These are phyloP conservation scores for Asterophora lycoperdoides DNA, from an alignment of 768 basidiomycete species.

Conservation along the genomic window DNA sequence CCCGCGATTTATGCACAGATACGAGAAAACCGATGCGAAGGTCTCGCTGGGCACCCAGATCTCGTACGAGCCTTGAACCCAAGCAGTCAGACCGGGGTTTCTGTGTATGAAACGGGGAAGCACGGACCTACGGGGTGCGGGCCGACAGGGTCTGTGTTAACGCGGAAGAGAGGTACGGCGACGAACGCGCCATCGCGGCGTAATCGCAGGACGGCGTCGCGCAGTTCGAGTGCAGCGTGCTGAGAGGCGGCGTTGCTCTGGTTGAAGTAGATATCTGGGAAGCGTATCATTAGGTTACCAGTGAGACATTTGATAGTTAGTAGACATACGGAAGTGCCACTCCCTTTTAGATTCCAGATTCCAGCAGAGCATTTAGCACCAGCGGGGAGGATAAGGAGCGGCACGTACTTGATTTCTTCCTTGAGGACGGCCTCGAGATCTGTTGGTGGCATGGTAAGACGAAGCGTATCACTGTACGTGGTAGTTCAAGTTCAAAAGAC, in stretches of 20 bases:
- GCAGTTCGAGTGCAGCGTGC: conserved; percentile 59
- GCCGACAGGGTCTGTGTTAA: conserved; percentile 65
- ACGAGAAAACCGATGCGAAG: conserved; percentile 73
- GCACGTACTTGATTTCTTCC: conserved; percentile 55
- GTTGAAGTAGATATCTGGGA: conserved; percentile 73
- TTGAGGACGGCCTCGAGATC: conserved; percentile 57
- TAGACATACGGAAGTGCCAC: conserved; percentile 71
- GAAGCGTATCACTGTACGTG: no score
- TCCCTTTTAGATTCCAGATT: no score
- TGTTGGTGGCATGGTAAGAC: conserved; percentile 22
- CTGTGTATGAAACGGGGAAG: neutral
- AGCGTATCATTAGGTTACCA: neutral
- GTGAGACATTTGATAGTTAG: neutral
- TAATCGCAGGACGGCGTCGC: conserved; percentile 67
- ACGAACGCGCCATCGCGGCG: conserved; percentile 75
- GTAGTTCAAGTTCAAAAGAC: no score
- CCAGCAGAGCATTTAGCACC: no score
- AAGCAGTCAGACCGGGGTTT: neutral
- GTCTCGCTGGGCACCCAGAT: conserved; percentile 77
- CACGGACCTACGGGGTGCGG: conserved; percentile 72
- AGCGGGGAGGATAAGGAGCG: no score
- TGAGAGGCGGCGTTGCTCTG: conserved; percentile 61
- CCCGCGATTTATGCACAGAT: conserved; percentile 64
- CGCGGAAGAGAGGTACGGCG: conserved; percentile 70
- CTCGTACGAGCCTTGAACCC: conserved; percentile 66